A percentile compares a stretch with the other conserved stretches of the same genome.
These are phyloP conservation scores for Dovyalis caffra DNA, from an alignment of 345 rosid genomes.

Conservation along the genomic window DNA sequence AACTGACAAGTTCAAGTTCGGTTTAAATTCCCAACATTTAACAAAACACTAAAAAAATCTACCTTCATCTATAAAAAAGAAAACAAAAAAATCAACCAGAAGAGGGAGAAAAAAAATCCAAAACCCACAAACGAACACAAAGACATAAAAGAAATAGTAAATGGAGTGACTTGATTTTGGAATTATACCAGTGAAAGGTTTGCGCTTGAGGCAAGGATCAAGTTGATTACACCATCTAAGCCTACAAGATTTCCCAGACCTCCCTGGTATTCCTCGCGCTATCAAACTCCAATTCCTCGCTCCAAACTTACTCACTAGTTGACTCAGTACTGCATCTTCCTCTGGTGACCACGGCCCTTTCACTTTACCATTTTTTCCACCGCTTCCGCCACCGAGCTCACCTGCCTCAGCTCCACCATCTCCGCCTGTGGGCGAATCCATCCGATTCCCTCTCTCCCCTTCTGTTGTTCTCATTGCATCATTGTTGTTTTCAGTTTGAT, in stretches of 20 bases:
- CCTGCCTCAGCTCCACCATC: constrained; percentile 23
- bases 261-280: constrained; percentile 77
- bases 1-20: neutral
- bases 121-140: neutral
- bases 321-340: constrained; percentile 62
- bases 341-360: constrained; percentile 85
- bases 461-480: constrained; percentile 25
- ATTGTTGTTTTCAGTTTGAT: constrained; percentile 5
- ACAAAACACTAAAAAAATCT: neutral
- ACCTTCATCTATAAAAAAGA: neutral
- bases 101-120: neutral
- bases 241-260: constrained; percentile 83
- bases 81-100: neutral
- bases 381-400: constrained; percentile 24
- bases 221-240: constrained; percentile 90
- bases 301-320: constrained; percentile 60
- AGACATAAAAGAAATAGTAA: neutral
- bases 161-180: neutral
- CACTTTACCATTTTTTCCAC: constrained; percentile 48
- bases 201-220: constrained; percentile 75
- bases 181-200: constrained; percentile 65
- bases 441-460: constrained; percentile 19
- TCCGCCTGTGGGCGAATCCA: constrained; percentile 24
- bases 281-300: constrained; percentile 87
- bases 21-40: neutral